These are phyloP conservation scores for Cyberlindnera subsufficiens DNA, from an alignment of 805 yeast genomes.

Conservation along the genomic window DNA sequence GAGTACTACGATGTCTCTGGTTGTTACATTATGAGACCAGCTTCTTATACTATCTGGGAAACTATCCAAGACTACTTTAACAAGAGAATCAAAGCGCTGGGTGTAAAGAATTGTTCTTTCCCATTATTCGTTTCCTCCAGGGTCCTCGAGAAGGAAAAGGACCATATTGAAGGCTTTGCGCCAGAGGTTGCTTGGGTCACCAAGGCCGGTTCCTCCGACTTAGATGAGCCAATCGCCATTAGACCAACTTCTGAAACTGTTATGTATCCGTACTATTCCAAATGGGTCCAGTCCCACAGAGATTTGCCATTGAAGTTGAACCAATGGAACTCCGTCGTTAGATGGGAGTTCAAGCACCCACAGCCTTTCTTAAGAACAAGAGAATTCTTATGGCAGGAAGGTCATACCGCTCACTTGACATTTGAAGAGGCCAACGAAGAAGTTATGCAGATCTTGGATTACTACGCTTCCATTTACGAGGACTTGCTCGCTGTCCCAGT, in stretches of 20 bases:
- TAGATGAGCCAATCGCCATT: conserved; percentile 97
- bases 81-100: conserved; percentile 71
- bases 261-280: conserved; percentile 98
- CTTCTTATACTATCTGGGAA: conserved; percentile 94
- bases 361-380: conserved; percentile 98
- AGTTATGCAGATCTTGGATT: conserved; percentile 80
- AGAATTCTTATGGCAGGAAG: conserved; percentile 99
- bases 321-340: conserved; percentile 99
- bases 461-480: conserved; percentile 79
- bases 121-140: conserved; percentile 96
- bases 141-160: conserved; percentile 96
- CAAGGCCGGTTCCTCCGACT: conserved; percentile 85
- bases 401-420: conserved; percentile 95
- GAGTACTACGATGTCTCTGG: conserved; percentile 99
- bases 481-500: conserved; percentile 97
- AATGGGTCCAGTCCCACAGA: conserved; percentile 98
- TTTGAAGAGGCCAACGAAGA: conserved; percentile 75
- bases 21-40: conserved; percentile 95
- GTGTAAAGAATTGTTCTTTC: conserved; percentile 93
- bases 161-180: conserved; percentile 98
- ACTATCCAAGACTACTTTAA: conserved; percentile 85
- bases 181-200: conserved; percentile 99
- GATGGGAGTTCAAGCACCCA: conserved; percentile 99
- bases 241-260: conserved; percentile 99
- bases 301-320: conserved; percentile 93